phyloP scores from a whole-genome alignment of 1,284 basidiomycete genomes.

The Kalmanozyma brasiliensis region DNA sequence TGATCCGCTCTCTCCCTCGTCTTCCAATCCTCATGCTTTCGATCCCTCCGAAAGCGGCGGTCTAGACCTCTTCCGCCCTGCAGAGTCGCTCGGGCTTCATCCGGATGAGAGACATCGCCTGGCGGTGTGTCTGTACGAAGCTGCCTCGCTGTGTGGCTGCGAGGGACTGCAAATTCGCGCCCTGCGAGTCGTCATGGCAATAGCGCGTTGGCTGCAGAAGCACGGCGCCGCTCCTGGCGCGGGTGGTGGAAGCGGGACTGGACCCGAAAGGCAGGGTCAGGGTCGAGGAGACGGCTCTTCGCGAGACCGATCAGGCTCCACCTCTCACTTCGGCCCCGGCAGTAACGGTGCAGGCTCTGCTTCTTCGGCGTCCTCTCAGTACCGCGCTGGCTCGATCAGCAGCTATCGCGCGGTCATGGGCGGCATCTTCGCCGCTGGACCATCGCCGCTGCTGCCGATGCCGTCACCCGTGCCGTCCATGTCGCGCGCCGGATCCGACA shows the following conservation, averaged over 20 bases:
- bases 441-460: constrained; percentile 32
- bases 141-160: constrained; percentile 88
- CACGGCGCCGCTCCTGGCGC: constrained; percentile 27
- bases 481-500: constrained; percentile 44
- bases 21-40: constrained; percentile 19
- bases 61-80: constrained; percentile 60
- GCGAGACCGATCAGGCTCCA: constrained; percentile 33
- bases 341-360: constrained; percentile 22
- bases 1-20: constrained; percentile 28
- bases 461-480: constrained; percentile 41
- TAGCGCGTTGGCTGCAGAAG: constrained; percentile 52
- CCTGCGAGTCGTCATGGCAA: constrained; percentile 56
- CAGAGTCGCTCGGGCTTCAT: constrained; percentile 37
- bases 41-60: constrained; percentile 29
- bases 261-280: constrained; percentile 28
- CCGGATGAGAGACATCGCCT: constrained; percentile 79
- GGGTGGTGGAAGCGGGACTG: constrained; percentile 26
- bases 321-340: constrained; percentile 18
- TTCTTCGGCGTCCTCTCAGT: constrained; percentile 9
- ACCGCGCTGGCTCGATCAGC: constrained; percentile 12
- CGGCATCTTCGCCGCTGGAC: constrained; percentile 9
- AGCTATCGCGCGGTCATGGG: constrained; percentile 21
- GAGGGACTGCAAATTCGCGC: constrained; percentile 85
- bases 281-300: constrained; percentile 31
- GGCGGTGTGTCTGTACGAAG: constrained; percentile 89